Base-by-base conservation (phyloP, 1,139 yeast genomes). In the Hyphopichia buzzinii region DNA sequence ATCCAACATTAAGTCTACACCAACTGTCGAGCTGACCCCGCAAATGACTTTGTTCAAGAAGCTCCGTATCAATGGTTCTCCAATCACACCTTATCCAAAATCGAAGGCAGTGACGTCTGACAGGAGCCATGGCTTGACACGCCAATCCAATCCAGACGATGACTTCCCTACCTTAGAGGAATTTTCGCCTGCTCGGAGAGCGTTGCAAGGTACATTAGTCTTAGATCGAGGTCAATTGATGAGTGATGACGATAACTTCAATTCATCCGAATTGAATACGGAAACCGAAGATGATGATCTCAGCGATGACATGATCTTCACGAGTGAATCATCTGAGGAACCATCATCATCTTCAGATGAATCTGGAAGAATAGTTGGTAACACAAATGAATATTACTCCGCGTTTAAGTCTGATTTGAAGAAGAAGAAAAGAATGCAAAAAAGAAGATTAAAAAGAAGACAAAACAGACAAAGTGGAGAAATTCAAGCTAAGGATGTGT, bases 1-100 rank as follows among this genome's bases (percentile, higher is more conserved):
- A 5, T 6, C 27, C 7, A 47, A 50, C 17, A 48, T 55, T 12
- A 71, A 71, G 40, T 65, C 74, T 3, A 46, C 63, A 0, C 65
- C 77, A 7, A 70, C 72, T 5, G 69, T 64, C 6, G 57, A 55
- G 33, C 69, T 52, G 53, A 57, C 67, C 1, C 51, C 59, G 15
- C 68, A 61, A 39, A 57, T 60, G 2, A 61, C 74, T 3, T 74
- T 67, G 42, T 69, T 62, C 49, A 71, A 71, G 43, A 71, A 71
- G 39, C 53, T 71, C 10, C 55, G 77, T 23, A 71, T 71, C 32
- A 67, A 61, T 40, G 74, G 74, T 1, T 50, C 62, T 3, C 74
- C 74, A 2, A 60, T 64, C 26, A 60, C 69, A 0, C 54, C 69
- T 2, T 19, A 19, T 19, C 23, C 23, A n/a, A n/a, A n/a, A n/a